Percentiles rank a stretch among this genome's conserved stretches.
Conservation (phyloP, 2,329 filamentous ascomycete species). For the Aspergillus persii region DNA sequence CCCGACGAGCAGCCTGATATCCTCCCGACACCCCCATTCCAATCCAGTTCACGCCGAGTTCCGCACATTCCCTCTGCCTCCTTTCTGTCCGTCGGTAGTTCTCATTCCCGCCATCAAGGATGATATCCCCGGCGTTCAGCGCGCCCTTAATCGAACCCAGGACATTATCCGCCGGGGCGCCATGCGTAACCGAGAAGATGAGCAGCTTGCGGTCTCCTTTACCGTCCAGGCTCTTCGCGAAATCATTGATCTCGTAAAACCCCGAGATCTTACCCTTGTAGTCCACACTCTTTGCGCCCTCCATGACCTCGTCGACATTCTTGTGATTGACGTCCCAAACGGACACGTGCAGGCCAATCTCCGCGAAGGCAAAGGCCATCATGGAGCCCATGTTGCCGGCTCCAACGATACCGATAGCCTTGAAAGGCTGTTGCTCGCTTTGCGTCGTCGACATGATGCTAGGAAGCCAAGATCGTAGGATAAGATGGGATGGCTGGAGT, state of each 20-base stretch:
- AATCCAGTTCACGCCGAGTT: conserved; percentile 62
- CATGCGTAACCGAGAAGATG: conserved; percentile 43
- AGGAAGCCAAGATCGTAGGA: not conserved
- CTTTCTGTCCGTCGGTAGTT: conserved; percentile 64
- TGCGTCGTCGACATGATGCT: not conserved
- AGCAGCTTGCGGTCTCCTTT: conserved; percentile 34
- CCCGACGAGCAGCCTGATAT: conserved; percentile 64
- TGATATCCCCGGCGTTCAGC: conserved; percentile 61
- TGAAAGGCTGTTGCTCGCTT: conserved; percentile 26
- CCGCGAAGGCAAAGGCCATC: conserved; percentile 43
- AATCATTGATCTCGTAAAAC: conserved; percentile 36
- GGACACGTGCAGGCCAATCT: conserved; percentile 39
- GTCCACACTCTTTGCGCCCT: conserved; percentile 22
- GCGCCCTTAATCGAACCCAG: conserved; percentile 46
- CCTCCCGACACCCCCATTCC: conserved; percentile 68
- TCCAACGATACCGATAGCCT: conserved; percentile 40
- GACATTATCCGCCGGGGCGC: conserved; percentile 37
- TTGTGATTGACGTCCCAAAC: conserved; percentile 36
- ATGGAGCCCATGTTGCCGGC: conserved; percentile 44
- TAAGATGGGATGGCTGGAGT: not conserved
- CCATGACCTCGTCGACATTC: conserved; percentile 35
- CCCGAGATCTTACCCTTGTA: conserved; percentile 33
- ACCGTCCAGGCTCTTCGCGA: conserved; percentile 34
- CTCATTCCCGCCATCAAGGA: conserved; percentile 69
- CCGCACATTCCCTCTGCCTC: conserved; percentile 56